These are phyloP conservation scores for Pseudocercospora eumusae DNA, from an alignment of 2,329 filamentous ascomycete genomes.

Conservation along the genomic window DNA sequence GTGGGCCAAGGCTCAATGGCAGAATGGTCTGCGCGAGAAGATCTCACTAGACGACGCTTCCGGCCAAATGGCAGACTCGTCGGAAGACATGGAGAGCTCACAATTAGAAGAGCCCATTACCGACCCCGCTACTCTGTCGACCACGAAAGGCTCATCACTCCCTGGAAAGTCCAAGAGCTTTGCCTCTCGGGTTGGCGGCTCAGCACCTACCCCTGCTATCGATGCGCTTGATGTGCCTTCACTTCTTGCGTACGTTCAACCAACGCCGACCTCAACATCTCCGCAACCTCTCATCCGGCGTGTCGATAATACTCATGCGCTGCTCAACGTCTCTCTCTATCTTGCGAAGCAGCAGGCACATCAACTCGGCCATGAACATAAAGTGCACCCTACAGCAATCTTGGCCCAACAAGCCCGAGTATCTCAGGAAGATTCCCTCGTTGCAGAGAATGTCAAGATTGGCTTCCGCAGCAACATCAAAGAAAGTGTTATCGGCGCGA, in stretches of 20 bases:
- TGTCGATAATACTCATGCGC: slow-evolving; percentile 81
- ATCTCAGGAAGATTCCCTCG: slow-evolving; percentile 75
- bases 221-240: slow-evolving; percentile 61
- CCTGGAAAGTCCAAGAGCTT: slow-evolving; percentile 51
- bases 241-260: slow-evolving; percentile 80
- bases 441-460: slow-evolving; percentile 85
- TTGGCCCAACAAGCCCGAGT: slow-evolving; percentile 81
- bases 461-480: slow-evolving; percentile 92
- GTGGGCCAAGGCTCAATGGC: slow-evolving; percentile 96
- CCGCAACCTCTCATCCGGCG: slow-evolving; percentile 71
- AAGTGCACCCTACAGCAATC: slow-evolving; percentile 80
- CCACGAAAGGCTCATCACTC: slow-evolving; percentile 54
- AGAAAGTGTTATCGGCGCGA: slow-evolving; percentile 82
- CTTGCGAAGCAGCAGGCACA: slow-evolving; percentile 74
- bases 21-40: slow-evolving; percentile 75
- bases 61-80: slow-evolving; percentile 42
- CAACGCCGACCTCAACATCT: slow-evolving; percentile 37
- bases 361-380: slow-evolving; percentile 73
- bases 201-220: slow-evolving; percentile 15
- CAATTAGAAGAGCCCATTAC: slow-evolving; percentile 29
- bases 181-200: slow-evolving; percentile 39
- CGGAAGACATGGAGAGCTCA: slow-evolving; percentile 32
- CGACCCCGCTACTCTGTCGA: slow-evolving; percentile 43
- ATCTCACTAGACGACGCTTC: slow-evolving; percentile 70
- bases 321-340: slow-evolving; percentile 78